These are phyloP conservation scores for Globisporangium okanoganense DNA, from an alignment of 352 stramenopile genomes.

Conservation along the genomic window DNA sequence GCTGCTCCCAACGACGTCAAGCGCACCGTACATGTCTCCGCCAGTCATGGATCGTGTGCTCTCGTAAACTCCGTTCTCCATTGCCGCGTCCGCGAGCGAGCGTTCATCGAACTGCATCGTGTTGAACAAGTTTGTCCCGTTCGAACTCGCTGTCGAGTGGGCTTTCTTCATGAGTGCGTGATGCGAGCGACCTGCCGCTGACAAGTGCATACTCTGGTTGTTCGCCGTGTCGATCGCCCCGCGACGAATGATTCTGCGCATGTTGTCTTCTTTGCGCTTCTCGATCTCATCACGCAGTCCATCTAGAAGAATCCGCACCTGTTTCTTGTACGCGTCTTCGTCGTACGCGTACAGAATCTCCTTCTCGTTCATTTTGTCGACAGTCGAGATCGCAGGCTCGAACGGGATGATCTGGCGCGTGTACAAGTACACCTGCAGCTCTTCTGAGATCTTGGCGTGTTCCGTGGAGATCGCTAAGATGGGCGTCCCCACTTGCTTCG, in stretches of 20 bases:
- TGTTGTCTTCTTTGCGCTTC: slow-evolving; percentile 67
- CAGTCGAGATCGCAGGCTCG: slow-evolving; percentile 51
- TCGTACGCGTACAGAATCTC: slow-evolving; percentile 60
- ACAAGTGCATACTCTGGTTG: slow-evolving; percentile 12
- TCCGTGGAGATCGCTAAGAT: slow-evolving; percentile 80
- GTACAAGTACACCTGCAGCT: slow-evolving; percentile 85
- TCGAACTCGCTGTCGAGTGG: slow-evolving; percentile 19
- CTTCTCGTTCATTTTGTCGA: slow-evolving; percentile 41
- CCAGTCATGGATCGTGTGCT: slow-evolving; percentile 21
- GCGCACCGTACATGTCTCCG: slow-evolving; percentile 2
- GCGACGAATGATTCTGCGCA: slow-evolving; percentile 49
- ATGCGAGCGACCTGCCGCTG: slow-evolving; percentile 1
- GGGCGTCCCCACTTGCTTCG: slow-evolving; percentile 74
- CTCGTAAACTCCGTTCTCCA: slow-evolving; percentile 28
- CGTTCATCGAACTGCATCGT: slow-evolving; percentile 50
- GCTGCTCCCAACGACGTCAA: slow-evolving; percentile 25
- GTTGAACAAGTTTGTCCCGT: slow-evolving; percentile 26
- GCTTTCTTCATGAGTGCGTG: slow-evolving; percentile 8
- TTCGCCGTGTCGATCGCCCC: slow-evolving; percentile 16
- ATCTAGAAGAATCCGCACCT: slow-evolving; percentile 68
- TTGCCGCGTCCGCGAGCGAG: slow-evolving; percentile 25
- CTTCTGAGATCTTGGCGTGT: slow-evolving; percentile 63
- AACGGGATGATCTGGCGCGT: slow-evolving; percentile 80
- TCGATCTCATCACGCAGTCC: slow-evolving; percentile 81
- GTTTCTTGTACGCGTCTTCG: slow-evolving; percentile 61